Evolutionary conservation across 371 early-diverging fungal species (phyloP).

Genomic region (Mucor lusitanicus): DNA sequence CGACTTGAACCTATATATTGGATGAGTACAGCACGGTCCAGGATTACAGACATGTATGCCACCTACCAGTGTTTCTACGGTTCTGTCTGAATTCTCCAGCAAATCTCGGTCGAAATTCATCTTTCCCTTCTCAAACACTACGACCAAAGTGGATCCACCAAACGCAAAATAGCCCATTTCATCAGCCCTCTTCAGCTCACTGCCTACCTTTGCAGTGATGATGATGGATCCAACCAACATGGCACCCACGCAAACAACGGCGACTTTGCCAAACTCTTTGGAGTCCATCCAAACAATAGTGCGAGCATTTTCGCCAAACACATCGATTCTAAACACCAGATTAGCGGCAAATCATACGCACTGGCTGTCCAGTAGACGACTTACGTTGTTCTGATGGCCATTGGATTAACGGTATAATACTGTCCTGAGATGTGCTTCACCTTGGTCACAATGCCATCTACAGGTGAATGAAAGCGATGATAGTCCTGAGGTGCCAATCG

Average conservation of each 20-base stretch:
- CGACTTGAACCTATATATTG: constrained; percentile 15
- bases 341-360: constrained; percentile 17
- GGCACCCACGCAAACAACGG: constrained; percentile 51
- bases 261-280: constrained; percentile 25
- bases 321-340: constrained; percentile 40
- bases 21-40: neutral
- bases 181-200: constrained; percentile 43
- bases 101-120: constrained; percentile 66
- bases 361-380: constrained; percentile 15
- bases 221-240: constrained; percentile 52
- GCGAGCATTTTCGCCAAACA: constrained; percentile 52
- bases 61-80: constrained; percentile 58
- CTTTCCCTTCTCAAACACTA: constrained; percentile 59
- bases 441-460: constrained; percentile 53
- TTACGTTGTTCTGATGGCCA: constrained; percentile 79
- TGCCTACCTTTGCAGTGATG: constrained; percentile 49
- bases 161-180: constrained; percentile 75
- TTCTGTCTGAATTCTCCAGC: constrained; percentile 44
- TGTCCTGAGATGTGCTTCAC: constrained; percentile 30
- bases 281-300: constrained; percentile 42
- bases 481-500: constrained; percentile 83
- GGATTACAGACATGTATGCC: neutral
- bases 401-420: constrained; percentile 42
- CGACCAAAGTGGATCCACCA: constrained; percentile 67
- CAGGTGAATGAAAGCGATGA: constrained; percentile 76